These are phyloP conservation scores for Termitomyces sp. DNA, from an alignment of 768 basidiomycete species.

Conservation along the genomic window DNA sequence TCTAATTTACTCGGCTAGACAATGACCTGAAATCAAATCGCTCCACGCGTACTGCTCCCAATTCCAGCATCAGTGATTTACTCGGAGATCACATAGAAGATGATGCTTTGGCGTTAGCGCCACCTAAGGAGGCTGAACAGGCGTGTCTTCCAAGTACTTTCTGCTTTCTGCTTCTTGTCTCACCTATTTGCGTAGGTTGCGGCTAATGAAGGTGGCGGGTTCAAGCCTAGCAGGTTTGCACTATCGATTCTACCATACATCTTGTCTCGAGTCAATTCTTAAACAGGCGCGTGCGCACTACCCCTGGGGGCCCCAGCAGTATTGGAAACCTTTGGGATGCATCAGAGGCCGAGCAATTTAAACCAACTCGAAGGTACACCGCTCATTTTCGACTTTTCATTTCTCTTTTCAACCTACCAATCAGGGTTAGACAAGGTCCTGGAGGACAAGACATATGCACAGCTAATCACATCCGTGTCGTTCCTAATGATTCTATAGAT, in stretches of 20 bases:
- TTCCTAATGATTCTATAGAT: conserved; percentile 14
- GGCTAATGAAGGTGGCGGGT: conserved; percentile 22
- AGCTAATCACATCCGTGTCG: background rate
- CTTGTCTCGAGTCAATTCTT: background rate
- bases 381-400: background rate
- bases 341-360: conserved; percentile 43
- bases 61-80: conserved; percentile 45
- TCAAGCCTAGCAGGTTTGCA: conserved; percentile 46
- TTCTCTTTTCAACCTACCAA: background rate
- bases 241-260: background rate
- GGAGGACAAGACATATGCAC: conserved; percentile 54
- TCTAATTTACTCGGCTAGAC: conserved; percentile 7
- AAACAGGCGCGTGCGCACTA: conserved; percentile 36
- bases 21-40: conserved; percentile 46
- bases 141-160: background rate
- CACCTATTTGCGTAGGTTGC: background rate
- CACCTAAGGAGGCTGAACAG: conserved; percentile 25
- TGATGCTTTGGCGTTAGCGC: conserved; percentile 57
- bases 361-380: conserved; percentile 61
- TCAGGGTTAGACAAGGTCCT: conserved; percentile 61
- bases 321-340: conserved; percentile 43
- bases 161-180: background rate
- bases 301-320: conserved; percentile 38
- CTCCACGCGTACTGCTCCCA: conserved; percentile 51
- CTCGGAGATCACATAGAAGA: conserved; percentile 42